phyloP scores from a whole-genome alignment of 2,329 filamentous ascomycete species.

The Ceratocystis destructans region DNA sequence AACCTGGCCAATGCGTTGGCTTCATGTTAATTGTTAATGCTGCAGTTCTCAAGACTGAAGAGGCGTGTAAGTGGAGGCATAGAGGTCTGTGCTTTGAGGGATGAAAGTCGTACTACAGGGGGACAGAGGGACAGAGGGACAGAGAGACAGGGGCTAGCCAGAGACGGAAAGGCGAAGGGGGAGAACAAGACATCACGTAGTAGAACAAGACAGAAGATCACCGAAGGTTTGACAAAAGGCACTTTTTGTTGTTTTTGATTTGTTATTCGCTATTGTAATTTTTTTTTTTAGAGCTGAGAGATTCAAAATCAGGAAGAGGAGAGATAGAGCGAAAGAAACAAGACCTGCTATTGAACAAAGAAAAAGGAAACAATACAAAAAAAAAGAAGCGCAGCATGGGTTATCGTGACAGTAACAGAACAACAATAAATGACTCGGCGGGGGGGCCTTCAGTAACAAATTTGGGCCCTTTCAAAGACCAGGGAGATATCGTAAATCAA shows the following conservation, averaged over 20 bases:
- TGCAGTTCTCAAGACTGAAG: not conserved
- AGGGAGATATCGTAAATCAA: not conserved
- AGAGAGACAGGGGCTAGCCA: not conserved
- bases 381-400: conserved; percentile 1
- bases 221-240: not conserved
- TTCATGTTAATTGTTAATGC: not conserved
- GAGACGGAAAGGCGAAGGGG: not conserved
- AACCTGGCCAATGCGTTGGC: not conserved
- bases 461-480: not conserved
- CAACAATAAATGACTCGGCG: not conserved
- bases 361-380: not conserved
- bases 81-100: conserved; percentile 1
- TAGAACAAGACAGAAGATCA: conserved; percentile 1
- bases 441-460: not conserved
- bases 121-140: not conserved
- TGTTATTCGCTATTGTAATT: not conserved
- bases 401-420: not conserved
- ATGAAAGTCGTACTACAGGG: not conserved
- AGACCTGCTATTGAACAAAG: not conserved
- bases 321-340: not conserved
- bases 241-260: not conserved
- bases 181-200: not conserved
- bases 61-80: not conserved
- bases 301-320: not conserved
- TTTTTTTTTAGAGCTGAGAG: not conserved